These are phyloP conservation scores for Nissolia schottii DNA, from an alignment of 306 rosid species.

Conservation along the genomic window DNA sequence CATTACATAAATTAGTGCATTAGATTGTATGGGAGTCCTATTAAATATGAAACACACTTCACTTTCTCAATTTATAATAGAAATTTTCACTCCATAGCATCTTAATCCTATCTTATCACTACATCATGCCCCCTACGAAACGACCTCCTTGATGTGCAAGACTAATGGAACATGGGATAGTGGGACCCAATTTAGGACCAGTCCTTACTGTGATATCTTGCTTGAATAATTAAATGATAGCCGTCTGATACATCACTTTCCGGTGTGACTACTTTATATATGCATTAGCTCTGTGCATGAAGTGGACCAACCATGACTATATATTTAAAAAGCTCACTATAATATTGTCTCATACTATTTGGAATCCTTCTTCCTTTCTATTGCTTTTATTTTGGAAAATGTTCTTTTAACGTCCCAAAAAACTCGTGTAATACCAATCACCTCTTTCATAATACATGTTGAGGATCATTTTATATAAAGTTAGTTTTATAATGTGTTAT, in stretches of 20 bases:
- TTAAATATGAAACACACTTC: no score
- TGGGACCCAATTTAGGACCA: constrained; percentile 29
- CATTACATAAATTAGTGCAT: no score
- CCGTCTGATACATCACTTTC: constrained; percentile 42
- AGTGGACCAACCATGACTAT: constrained; percentile 35
- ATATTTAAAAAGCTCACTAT: not conserved
- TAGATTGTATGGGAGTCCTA: no score
- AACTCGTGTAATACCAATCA: no score
- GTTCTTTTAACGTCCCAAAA: no score
- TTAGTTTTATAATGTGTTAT: no score
- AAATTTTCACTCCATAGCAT: no score
- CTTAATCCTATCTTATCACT: no score
- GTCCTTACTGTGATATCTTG: constrained; percentile 26
- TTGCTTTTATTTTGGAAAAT: not conserved
- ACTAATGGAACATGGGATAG: not conserved
- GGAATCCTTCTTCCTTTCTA: constrained; percentile 18
- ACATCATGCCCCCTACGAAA: not conserved
- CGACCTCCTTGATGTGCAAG: not conserved
- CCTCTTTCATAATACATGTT: no score
- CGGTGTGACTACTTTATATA: constrained; percentile 16
- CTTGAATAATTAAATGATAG: constrained; percentile 17
- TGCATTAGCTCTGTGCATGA: constrained; percentile 18
- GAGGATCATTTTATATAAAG: no score
- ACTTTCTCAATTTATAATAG: no score
- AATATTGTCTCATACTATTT: constrained; percentile 26